Evolutionary conservation across 176 grass and related monocot species (phyloP), one percentile per base, ranked within the genome.

Genomic region (Oryza glumipatula): DNA sequence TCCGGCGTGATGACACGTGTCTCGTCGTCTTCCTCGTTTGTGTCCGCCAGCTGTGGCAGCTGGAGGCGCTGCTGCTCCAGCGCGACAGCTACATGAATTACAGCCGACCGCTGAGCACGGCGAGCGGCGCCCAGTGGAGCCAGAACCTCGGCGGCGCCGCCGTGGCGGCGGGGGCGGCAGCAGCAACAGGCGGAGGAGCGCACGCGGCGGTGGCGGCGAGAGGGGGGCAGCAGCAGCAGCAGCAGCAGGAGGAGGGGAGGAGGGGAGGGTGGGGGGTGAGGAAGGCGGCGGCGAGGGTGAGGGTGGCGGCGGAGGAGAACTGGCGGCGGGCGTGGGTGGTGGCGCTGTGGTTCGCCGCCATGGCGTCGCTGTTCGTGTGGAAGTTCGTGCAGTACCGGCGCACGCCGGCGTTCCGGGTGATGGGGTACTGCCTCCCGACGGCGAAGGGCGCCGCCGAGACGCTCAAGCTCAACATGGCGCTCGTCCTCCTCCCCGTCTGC

Each of bases 61-160:
- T 99, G 32, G 96, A 96, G 65, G 92, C 81, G 61, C 78, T 99
- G 73, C 90, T 99, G 48, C 96, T 99, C 26, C 93, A 99, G 74
- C 88, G 93, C 49, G 96, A 99, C 88, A 99, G 80, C 83, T 99
- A 99, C 88, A 99, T 99, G 96, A 98, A 79, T 83, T 99, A 99
- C 83, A 99, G 96, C 83, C 83, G 96, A 19, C 93, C 93, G 9
- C 84, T 99, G 66, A 99, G 96, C 91, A 96, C 91, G 7, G 84
- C 91, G 24, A 99, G 96, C 86, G 96, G 84, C 10, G 93, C 93
- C 58, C 90, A 93, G 76, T 99, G 96, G 96, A 99, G 96, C 88
- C 93, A 95, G 79, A 99, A 95, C 88, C 90, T 99, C 23, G 82
- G 48, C n/a, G 17, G 19, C 82, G 39, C 47, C 28, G 47, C 67